These are phyloP conservation scores for Meripilus lineatus DNA, from an alignment of 1,284 basidiomycete species.

Conservation along the genomic window DNA sequence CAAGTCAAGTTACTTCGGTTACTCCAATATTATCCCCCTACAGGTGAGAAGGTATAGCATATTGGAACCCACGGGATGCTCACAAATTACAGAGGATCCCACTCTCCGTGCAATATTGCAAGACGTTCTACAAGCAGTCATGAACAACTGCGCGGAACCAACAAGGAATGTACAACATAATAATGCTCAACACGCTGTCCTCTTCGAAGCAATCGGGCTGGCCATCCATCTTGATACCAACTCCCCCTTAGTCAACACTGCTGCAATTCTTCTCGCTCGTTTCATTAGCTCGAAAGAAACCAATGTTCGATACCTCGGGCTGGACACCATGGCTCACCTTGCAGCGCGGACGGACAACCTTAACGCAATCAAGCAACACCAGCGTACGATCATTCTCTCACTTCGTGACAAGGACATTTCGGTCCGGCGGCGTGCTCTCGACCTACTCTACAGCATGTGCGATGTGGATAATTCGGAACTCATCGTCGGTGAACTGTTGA, in stretches of 20 bases:
- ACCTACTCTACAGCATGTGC: slow-evolving; percentile 98
- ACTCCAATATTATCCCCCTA: slow-evolving; percentile 93
- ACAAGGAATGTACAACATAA: slow-evolving; percentile 97
- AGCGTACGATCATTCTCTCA: slow-evolving; percentile 91
- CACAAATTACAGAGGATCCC: slow-evolving; percentile 64
- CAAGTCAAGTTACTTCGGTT: slow-evolving; percentile 94
- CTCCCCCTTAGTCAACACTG: slow-evolving; percentile 84
- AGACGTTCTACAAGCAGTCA: slow-evolving; percentile 84
- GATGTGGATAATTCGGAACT: slow-evolving; percentile 92
- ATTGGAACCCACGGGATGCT: neutral
- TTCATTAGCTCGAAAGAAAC: slow-evolving; percentile 99
- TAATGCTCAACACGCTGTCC: slow-evolving; percentile 96
- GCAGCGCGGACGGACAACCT: slow-evolving; percentile 90
- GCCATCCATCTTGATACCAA: slow-evolving; percentile 96
- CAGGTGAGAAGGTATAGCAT: slow-evolving; percentile 51
- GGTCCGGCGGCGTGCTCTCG: slow-evolving; percentile 89
- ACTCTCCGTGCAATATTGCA: slow-evolving; percentile 76
- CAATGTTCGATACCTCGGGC: slow-evolving; percentile 95
- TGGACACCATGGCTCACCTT: slow-evolving; percentile 98
- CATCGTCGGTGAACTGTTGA: slow-evolving; percentile 91
- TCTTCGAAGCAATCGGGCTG: slow-evolving; percentile 97
- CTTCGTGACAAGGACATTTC: slow-evolving; percentile 97
- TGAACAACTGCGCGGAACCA: slow-evolving; percentile 90
- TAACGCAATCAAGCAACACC: slow-evolving; percentile 92
- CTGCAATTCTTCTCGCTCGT: slow-evolving; percentile 88